A percentile compares a stretch with the other conserved stretches of the same genome.
Evolutionary conservation across 805 yeast species (phyloP).

Genomic region (Saccharomycopsis babjevae): DNA sequence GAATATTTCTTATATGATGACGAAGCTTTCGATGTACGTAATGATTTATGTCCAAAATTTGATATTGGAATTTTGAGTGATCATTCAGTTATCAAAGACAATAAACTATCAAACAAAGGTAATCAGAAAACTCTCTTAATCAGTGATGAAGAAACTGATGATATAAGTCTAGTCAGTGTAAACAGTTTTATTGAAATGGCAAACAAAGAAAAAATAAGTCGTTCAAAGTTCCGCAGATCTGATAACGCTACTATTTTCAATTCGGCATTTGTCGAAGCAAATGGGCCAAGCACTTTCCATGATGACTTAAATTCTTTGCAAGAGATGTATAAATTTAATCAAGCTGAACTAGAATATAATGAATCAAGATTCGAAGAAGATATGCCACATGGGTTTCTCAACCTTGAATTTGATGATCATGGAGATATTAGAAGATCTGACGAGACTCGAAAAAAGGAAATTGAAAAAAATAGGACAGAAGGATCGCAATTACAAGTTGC

Average conservation of each 20-base stretch:
- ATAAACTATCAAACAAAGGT: neutral
- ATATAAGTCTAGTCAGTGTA: neutral
- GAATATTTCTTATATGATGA: constrained; percentile 27
- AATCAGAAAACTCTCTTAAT: neutral
- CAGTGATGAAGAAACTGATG: neutral
- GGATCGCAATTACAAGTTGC: neutral
- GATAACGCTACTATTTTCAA: neutral
- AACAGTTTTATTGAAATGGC: neutral
- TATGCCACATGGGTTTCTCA: neutral
- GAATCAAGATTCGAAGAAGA: neutral
- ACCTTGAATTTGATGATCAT: neutral
- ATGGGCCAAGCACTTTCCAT: neutral
- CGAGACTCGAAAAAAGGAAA: neutral
- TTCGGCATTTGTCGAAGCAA: neutral
- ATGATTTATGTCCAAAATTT: constrained; percentile 23
- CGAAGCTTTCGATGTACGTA: constrained; percentile 28
- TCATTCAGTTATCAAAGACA: neutral
- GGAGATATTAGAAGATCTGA: neutral
- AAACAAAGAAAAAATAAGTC: neutral
- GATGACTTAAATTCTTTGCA: neutral
- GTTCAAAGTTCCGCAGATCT: neutral
- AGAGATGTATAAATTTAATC: neutral
- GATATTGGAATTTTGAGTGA: neutral
- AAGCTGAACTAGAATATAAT: neutral
- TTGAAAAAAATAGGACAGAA: neutral